Base-by-base conservation (phyloP, 108 stramenopile species). In the Skeletonema menzelii region DNA sequence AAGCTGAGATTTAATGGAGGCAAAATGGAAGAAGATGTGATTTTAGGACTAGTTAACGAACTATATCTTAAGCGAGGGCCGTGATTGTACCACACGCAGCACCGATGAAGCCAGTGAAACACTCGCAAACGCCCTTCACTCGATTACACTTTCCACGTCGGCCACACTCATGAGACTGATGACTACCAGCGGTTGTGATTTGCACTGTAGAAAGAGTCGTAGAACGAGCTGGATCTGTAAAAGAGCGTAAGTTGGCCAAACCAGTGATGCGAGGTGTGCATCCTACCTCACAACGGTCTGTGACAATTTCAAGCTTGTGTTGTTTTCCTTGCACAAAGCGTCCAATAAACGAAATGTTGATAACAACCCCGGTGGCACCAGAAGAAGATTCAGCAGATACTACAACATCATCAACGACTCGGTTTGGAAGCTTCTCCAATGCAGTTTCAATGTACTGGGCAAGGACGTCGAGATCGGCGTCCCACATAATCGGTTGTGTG, bases 121-220 rank as follows among this genome's bases (percentile, higher is more conserved):
- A 95, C 10, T 65, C 37, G 85, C 93, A 95, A 53, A 87, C 10
- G 35, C 93, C 91, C 20, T 82, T 84, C 24, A 56, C 37, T 65
- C 87, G 73, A 80, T 91, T 78, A 75, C 93, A 95, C 53, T 80
- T 79, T 56, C 91, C 91, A 20, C 87, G 88, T 63, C 83, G 83
- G 56, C 86, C 83, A 66, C 92, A 93, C 59, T 93, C 92, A 38
- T 67, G 75, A 19, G 82, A 79, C 31, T 82, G 49, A 53, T 82
- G 82, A 79, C 78, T 79, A 44, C 82, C 81, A 40, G 27, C 15
- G 46, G 72, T 78, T 19, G 71, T 57, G 44, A 82, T 79, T 64
- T 79, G 62, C 57, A 85, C 84, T 4, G 59, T 79, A 13, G 76
- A 77, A 19, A 79, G 64, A 17, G 72, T 75, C 27, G 72, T 63